phyloP scores from a whole-genome alignment of 371 early-diverging fungal genomes.

The Lichtheimia corymbifera region DNA sequence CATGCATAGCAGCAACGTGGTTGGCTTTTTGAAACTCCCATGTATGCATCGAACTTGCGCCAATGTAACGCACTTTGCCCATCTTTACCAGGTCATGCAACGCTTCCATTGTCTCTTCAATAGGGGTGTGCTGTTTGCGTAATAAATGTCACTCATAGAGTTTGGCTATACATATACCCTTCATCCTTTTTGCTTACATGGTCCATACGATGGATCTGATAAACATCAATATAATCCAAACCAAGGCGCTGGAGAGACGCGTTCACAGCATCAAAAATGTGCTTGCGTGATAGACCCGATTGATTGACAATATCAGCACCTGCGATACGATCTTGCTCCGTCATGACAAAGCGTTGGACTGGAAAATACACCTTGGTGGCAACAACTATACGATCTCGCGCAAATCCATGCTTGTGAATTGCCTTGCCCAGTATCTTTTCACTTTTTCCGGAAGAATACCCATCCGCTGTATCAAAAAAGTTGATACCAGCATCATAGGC shows the following conservation, averaged over 20 bases:
- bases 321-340: not conserved
- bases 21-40: conserved; percentile 49
- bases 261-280: conserved; percentile 55
- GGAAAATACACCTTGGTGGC: conserved; percentile 30
- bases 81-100: conserved; percentile 50
- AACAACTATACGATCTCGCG: conserved; percentile 38
- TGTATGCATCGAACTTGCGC: conserved; percentile 28
- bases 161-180: not conserved
- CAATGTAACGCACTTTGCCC: conserved; percentile 54
- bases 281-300: conserved; percentile 51
- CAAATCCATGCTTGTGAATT: conserved; percentile 34
- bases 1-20: conserved; percentile 40
- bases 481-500: conserved; percentile 54
- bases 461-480: conserved; percentile 32
- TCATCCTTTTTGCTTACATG: conserved; percentile 9
- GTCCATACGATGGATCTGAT: conserved; percentile 56
- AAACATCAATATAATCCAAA: conserved; percentile 65
- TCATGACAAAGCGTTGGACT: not conserved
- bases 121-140: conserved; percentile 22
- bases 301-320: conserved; percentile 20
- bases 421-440: conserved; percentile 43
- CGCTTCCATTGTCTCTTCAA: conserved; percentile 61
- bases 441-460: conserved; percentile 38
- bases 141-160: too few species aligned
- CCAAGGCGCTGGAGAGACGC: conserved; percentile 49